A percentile compares a stretch with the other conserved stretches of the same genome.
phyloP scores from a whole-genome alignment of 2,329 filamentous ascomycete genomes.

The Colletotrichum somersetense region DNA sequence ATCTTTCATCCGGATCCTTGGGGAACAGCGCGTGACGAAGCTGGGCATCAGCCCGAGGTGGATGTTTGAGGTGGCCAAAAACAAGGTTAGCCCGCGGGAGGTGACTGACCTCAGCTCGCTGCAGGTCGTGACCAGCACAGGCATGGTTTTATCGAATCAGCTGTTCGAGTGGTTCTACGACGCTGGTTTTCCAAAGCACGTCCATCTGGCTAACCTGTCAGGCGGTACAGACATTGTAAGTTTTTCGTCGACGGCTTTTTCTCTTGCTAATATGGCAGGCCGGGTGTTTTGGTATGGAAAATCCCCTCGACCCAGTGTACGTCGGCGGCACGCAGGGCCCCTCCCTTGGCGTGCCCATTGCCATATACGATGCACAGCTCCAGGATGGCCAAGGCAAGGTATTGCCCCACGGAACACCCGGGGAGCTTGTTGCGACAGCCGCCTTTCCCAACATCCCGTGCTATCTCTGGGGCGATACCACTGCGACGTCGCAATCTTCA shows the following conservation, averaged over 20 bases:
- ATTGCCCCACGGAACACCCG: slow-evolving; percentile 71
- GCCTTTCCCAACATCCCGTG: slow-evolving; percentile 83
- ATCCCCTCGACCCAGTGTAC: slow-evolving; percentile 76
- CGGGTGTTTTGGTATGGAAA: slow-evolving; percentile 72
- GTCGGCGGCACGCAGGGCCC: slow-evolving; percentile 66
- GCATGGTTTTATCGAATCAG: slow-evolving; percentile 84
- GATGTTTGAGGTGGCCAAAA: slow-evolving; percentile 78
- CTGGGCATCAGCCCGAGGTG: slow-evolving; percentile 83
- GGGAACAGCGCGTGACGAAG: slow-evolving; percentile 75
- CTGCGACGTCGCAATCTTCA: slow-evolving; percentile 35
- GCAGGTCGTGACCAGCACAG: slow-evolving; percentile 75
- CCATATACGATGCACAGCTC: slow-evolving; percentile 73
- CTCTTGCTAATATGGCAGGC: slow-evolving; percentile 53
- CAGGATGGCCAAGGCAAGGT: slow-evolving; percentile 58
- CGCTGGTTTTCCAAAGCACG: slow-evolving; percentile 73
- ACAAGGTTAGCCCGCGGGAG: slow-evolving; percentile 70
- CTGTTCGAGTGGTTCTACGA: slow-evolving; percentile 86
- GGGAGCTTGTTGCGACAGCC: slow-evolving; percentile 78
- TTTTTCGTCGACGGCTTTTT: slow-evolving; percentile 16
- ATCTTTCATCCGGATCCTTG: slow-evolving; percentile 72
- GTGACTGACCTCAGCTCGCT: slow-evolving; percentile 73
- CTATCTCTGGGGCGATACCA: slow-evolving; percentile 70
- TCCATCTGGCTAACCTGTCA: slow-evolving; percentile 80
- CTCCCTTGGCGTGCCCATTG: slow-evolving; percentile 63
- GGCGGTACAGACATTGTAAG: slow-evolving; percentile 82